Evolutionary conservation across 352 stramenopile genomes (phyloP).

Genomic region (Pythium brassicae): DNA sequence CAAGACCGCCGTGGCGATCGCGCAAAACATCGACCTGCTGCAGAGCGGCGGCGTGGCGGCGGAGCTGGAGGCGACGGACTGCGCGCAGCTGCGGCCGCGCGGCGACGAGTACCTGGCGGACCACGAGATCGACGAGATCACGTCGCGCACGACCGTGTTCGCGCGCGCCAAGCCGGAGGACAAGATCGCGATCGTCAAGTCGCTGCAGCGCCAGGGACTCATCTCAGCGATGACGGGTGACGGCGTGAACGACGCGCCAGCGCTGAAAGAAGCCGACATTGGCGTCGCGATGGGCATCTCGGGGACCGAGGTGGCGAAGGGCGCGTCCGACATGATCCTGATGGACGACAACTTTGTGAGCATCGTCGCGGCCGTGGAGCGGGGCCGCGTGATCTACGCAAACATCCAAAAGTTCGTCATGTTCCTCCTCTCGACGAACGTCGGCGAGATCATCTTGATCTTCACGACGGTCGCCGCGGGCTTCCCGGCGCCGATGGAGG

Average conservation of each 20-base stretch:
- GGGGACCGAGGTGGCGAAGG: slow-evolving; percentile 97
- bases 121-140: slow-evolving; percentile 88
- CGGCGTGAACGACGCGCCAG: slow-evolving; percentile 97
- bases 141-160: slow-evolving; percentile 84
- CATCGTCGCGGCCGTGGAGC: slow-evolving; percentile 96
- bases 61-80: slow-evolving; percentile 56
- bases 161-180: slow-evolving; percentile 94
- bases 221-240: slow-evolving; percentile 97
- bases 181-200: slow-evolving; percentile 96
- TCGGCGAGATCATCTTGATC: slow-evolving; percentile 92
- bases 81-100: slow-evolving; percentile 55
- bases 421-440: slow-evolving; percentile 97
- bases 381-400: slow-evolving; percentile 95
- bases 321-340: slow-evolving; percentile 97
- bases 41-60: slow-evolving; percentile 46
- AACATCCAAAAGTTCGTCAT: slow-evolving; percentile 99
- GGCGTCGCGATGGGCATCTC: slow-evolving; percentile 96
- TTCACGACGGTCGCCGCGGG: slow-evolving; percentile 58
- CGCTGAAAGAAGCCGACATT: slow-evolving; percentile 95
- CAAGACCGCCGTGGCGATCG: slow-evolving; percentile 93
- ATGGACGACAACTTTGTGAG: slow-evolving; percentile 98
- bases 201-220: slow-evolving; percentile 84
- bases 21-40: slow-evolving; percentile 90
- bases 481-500: slow-evolving; percentile 85
- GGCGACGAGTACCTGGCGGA: slow-evolving; percentile 50